Base-by-base conservation (phyloP, 1,139 yeast genomes). In the Yamadazyma trypodendri region DNA sequence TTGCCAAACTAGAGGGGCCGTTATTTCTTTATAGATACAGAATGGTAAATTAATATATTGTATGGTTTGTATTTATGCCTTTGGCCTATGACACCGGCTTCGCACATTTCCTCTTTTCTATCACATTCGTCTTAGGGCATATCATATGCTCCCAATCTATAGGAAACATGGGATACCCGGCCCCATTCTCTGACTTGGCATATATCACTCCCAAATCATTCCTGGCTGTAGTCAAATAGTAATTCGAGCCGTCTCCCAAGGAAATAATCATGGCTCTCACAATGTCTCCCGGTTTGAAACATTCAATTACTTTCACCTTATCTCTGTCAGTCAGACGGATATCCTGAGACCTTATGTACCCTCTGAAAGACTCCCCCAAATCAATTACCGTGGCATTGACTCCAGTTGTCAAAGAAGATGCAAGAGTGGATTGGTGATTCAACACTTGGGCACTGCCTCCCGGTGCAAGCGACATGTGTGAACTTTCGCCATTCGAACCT, bases 91-190 rank as follows among this genome's bases (percentile, higher is more conserved):
- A 27, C 34, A 84, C 83, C 8, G 97, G 96, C 59, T 88, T 90
- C 5, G 98, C 98, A 63, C 96, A 88, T 60, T 94, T 94, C 42
- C 98, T 74, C 51, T 71, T 70, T 55, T 90, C 97, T 18, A 79
- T 62, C 15, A 73, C 75, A 1, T 97, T 97, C 3, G 89, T 79
- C 30, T 64, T 68, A 4, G 82, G 80, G 46, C 87, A 81, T 34
- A 84, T 75, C 97, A 94, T 92, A 9, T 89, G 85, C 61, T 89
- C 90, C 97, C 98, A 94, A 62, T 92, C 97, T 27, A 89, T 62
- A 3, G 98, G 95, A 51, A 81, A 84, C 92, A 94, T 81, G 43
- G 83, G 65, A 35, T 77, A 81, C 2, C 96, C 97, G 8, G 83
- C 77, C 9, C 89, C 85, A 36, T 75, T 76, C 42, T 71, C 73